Conservation (phyloP, 108 stramenopile genomes). For the Cyclostephanos tholiformis region DNA sequence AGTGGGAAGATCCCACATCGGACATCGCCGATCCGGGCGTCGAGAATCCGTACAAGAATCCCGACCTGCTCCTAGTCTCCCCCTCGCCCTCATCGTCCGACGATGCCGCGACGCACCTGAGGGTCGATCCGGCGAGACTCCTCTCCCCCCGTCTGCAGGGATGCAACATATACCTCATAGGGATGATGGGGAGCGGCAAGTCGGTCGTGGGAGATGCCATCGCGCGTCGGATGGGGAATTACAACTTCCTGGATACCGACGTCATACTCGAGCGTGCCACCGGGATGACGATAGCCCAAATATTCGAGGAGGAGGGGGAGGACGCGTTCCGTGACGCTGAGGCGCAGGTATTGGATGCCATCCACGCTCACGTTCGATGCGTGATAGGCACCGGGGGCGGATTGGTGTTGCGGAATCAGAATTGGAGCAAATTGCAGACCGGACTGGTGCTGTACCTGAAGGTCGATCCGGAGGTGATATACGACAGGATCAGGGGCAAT, state of each 20-base stretch:
- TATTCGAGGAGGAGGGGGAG: constrained; percentile 90
- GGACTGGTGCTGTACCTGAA: constrained; percentile 94
- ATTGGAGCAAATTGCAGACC: constrained; percentile 92
- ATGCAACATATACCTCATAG: constrained; percentile 91
- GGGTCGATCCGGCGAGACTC: constrained; percentile 76
- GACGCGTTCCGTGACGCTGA: constrained; percentile 88
- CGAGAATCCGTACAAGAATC: constrained; percentile 88
- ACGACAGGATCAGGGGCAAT: constrained; percentile 71
- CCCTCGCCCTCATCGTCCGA: constrained; percentile 35
- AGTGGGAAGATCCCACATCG: constrained; percentile 82
- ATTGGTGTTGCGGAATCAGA: constrained; percentile 52
- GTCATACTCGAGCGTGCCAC: constrained; percentile 80
- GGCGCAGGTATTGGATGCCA: constrained; percentile 81
- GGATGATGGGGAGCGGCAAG: constrained; percentile 97
- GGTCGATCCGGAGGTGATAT: constrained; percentile 76
- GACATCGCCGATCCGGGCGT: constrained; percentile 74
- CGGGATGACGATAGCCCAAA: constrained; percentile 70
- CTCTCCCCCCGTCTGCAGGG: constrained; percentile 78
- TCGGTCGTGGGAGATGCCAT: constrained; percentile 77
- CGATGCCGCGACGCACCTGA: constrained; percentile 42
- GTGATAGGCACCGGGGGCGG: constrained; percentile 52
- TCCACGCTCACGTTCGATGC: constrained; percentile 84
- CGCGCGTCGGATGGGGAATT: constrained; percentile 84
- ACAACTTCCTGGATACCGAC: constrained; percentile 95
- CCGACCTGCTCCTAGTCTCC: constrained; percentile 37